Evolutionary conservation across 2,329 filamentous ascomycete species (phyloP), one percentile per base, ranked within the genome.

Genomic region (Neonectria ditissima): DNA sequence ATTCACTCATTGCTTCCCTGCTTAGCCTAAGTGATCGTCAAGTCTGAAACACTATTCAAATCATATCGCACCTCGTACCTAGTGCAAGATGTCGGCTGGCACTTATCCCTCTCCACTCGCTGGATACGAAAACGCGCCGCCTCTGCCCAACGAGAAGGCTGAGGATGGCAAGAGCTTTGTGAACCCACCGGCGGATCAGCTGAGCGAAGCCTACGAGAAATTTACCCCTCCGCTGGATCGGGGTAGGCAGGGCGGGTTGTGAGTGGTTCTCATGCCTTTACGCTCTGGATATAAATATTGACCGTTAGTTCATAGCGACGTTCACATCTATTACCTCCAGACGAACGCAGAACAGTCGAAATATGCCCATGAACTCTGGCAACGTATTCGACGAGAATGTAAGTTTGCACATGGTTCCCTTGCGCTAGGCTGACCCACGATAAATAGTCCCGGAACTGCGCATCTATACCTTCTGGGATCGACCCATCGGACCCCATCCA

Each of bases 271-370:
- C 18, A 20, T 16, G 4, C 24, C 16, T 3, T 18, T 43, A 47
- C 26, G 4, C 37, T 16, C 16, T 34, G 11, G 16, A 14, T 16
- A 3, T 1, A 16, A 13, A 9, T 20, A 14, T 47, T 70, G 16
- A 65, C 45, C 18, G 7, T 5, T 3, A 5, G 4, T 14, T 14
- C 18, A 3, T 56, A 89, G 86, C 69, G 94, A 97, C 75, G 80
- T 97, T 16, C 94, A 97, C 78, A 89, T 97, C 71, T 97, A 97
- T 80, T 92, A 93, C 78, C 87, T 89, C 67, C 87, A 89, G 73
- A 84, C 81, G 47, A 90, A 90, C 65, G 76, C 84, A 1, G 80
- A 83, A 6, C 91, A 97, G 74, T 77, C 78, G 0, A 81, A 86
- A 37, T 95, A 91, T 74, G 93, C 93, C 0, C 83, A 80, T 28